Evolutionary conservation across 169 alveolate genomes (phyloP).

Genomic region (Amoebophrya sp.): DNA sequence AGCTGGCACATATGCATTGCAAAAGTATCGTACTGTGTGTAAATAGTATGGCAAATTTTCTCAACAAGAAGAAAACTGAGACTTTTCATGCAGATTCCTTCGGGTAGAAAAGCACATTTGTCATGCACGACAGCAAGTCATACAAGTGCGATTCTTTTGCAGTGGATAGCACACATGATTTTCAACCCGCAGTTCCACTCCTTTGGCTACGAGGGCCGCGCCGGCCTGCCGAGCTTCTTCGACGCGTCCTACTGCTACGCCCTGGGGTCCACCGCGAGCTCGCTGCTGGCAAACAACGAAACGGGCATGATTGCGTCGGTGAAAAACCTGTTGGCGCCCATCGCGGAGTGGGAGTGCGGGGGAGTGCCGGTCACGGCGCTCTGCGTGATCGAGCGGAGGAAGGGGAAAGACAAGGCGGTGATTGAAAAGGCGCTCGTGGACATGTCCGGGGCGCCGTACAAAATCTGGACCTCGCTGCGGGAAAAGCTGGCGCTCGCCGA

Average conservation of each 20-base stretch:
- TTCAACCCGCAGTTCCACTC: conserved; percentile 34
- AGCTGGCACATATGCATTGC: conserved; percentile 16
- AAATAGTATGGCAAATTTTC: neutral
- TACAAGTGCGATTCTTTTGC: too few species aligned
- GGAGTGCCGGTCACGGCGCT: conserved; percentile 47
- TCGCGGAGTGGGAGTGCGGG: conserved; percentile 44
- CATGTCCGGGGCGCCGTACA: conserved; percentile 25
- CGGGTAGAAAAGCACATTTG: too few species aligned
- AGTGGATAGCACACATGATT: neutral
- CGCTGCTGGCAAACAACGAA: conserved; percentile 37
- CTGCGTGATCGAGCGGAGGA: conserved; percentile 44
- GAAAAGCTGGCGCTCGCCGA: neutral
- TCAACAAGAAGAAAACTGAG: neutral
- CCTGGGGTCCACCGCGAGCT: conserved; percentile 42
- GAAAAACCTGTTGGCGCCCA: conserved; percentile 41
- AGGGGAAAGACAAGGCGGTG: conserved; percentile 49
- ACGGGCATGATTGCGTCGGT: conserved; percentile 45
- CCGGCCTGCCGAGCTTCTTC: conserved; percentile 93
- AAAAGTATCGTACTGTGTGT: too few species aligned
- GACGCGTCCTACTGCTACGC: conserved; percentile 95
- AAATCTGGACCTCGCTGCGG: neutral
- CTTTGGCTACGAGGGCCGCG: conserved; percentile 91
- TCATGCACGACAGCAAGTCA: too few species aligned
- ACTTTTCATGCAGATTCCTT: neutral
- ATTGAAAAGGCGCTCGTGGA: conserved; percentile 46